Evolutionary conservation across 176 grass and related monocot species (phyloP).

Genomic region (Raddia distichophylla): DNA sequence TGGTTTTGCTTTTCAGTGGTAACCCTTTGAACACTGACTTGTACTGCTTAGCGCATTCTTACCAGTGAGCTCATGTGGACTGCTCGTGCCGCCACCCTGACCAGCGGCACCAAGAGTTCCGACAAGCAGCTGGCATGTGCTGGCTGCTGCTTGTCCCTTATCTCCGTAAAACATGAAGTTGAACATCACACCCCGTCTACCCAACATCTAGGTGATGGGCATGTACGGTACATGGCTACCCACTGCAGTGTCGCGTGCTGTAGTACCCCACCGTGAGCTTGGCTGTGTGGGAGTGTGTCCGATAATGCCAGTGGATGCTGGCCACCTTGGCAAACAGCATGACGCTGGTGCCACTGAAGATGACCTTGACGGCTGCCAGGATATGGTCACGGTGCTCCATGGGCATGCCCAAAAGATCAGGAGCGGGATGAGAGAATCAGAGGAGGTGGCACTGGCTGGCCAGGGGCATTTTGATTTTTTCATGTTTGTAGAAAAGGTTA

Average conservation of each 20-base stretch:
- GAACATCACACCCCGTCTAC: slow-evolving; percentile 63
- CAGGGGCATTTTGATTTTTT: no score
- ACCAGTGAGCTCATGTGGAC: slow-evolving; percentile 68
- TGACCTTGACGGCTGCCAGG: slow-evolving; percentile 64
- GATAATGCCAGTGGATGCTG: slow-evolving; percentile 97
- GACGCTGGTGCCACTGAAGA: slow-evolving; percentile 68
- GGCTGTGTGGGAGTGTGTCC: slow-evolving; percentile 81
- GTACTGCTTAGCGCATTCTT: slow-evolving; percentile 95
- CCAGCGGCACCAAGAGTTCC: slow-evolving; percentile 73
- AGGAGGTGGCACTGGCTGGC: no score
- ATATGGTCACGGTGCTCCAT: slow-evolving; percentile 81
- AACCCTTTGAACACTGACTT: slow-evolving; percentile 69
- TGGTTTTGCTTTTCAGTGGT: slow-evolving; percentile 28
- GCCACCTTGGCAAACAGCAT: slow-evolving; percentile 87
- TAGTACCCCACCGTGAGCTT: slow-evolving; percentile 97
- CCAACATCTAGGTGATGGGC: slow-evolving; percentile 70
- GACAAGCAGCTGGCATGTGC: slow-evolving; percentile 68
- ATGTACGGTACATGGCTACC: slow-evolving; percentile 37
- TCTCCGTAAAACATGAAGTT: slow-evolving; percentile 99
- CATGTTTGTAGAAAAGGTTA: no score
- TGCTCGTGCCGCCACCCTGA: slow-evolving; percentile 39
- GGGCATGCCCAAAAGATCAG: slow-evolving; percentile 42
- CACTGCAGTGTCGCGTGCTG: slow-evolving; percentile 72
- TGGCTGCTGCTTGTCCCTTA: slow-evolving; percentile 92
- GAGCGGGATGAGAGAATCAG: no score